Evolutionary conservation across 2,329 filamentous ascomycete genomes (phyloP), one percentile per base, ranked within the genome.

Genomic region (Ophiocordyceps unilateralis): DNA sequence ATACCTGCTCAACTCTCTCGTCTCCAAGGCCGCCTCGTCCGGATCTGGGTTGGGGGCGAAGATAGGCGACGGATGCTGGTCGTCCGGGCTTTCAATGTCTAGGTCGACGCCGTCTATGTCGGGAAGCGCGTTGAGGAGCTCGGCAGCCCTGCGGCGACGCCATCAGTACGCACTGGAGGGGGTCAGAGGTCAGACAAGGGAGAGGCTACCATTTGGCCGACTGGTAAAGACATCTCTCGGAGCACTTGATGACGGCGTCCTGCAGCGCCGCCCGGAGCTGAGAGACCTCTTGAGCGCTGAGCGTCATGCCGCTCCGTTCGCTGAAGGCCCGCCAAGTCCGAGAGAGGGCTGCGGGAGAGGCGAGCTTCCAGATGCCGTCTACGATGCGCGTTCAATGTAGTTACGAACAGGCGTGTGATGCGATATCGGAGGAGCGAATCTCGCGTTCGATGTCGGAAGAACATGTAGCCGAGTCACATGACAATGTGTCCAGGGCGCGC

Each of bases 141-240:
- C 91, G 53, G 91, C 89, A 40, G 88, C 85, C 89, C 89, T 95
- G 56, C 11, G 37, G 48, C 21, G 14, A 24, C 39, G n/a, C 28
- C 39, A 39, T 45, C 20, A 47, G 46, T 43, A 39, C 19, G 14
- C 12, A 22, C 12, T n/a, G 23, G 8, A 22, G 19, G n/a, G 5
- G 20, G 15, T 9, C 2, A 23, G 20, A 11, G 12, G 20, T 12
- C 2, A 14, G 36, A n/a, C n/a, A 19, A 21, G 36, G 20, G 15
- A 21, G 36, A 22, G 11, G 20, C 36, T 38, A 94, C 91, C 91
- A 98, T 77, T 96, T 96, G 23, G 91, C 81, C 7, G 89, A 91
- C 55, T 95, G 88, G 56, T 95, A 96, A 12, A 98, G 73, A 60
- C 91, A 94, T 59, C 91, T 72, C 58, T 98, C 91, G 1, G 87